A percentile compares a stretch with the other conserved stretches of the same genome.
Evolutionary conservation across 768 basidiomycete genomes (phyloP).

Genomic region (Termitomyces sp.): DNA sequence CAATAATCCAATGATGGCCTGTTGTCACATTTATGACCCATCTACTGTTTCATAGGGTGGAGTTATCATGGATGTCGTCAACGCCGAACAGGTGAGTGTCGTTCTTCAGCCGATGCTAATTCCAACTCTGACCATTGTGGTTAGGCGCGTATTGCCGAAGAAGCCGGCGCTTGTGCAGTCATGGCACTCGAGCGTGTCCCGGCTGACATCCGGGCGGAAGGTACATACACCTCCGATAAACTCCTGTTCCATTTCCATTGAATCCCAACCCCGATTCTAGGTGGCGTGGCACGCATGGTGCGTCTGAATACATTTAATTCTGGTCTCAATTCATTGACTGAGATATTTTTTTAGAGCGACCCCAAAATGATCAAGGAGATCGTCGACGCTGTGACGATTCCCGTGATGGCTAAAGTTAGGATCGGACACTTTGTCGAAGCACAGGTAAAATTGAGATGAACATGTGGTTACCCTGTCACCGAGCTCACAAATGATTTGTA

Average conservation of each 20-base stretch:
- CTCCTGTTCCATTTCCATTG: constrained; percentile 3
- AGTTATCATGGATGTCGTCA: constrained; percentile 95
- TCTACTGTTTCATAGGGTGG: constrained; percentile 51
- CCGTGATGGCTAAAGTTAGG: constrained; percentile 94
- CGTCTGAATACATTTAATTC: constrained; percentile 19
- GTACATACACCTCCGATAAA: constrained; percentile 19
- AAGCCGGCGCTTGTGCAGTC: constrained; percentile 96
- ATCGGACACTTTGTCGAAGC: constrained; percentile 99
- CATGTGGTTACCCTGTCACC: not conserved
- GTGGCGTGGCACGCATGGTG: constrained; percentile 97
- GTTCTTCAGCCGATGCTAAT: constrained; percentile 4
- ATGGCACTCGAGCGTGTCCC: constrained; percentile 97
- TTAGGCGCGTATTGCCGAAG: constrained; percentile 93
- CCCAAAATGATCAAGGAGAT: constrained; percentile 97
- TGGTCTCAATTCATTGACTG: constrained; percentile 6
- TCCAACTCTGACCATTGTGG: constrained; percentile 16
- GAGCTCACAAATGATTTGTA: constrained; percentile 7
- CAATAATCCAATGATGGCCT: not conserved
- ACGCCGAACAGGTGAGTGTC: constrained; percentile 51
- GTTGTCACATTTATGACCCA: constrained; percentile 8
- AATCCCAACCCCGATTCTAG: constrained; percentile 20
- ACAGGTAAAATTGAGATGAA: constrained; percentile 47
- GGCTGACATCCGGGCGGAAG: constrained; percentile 87
- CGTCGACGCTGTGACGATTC: constrained; percentile 91
- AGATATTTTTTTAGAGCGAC: constrained; percentile 60